phyloP scores from a whole-genome alignment of 306 rosid genomes.

The Cicer judaicum region DNA sequence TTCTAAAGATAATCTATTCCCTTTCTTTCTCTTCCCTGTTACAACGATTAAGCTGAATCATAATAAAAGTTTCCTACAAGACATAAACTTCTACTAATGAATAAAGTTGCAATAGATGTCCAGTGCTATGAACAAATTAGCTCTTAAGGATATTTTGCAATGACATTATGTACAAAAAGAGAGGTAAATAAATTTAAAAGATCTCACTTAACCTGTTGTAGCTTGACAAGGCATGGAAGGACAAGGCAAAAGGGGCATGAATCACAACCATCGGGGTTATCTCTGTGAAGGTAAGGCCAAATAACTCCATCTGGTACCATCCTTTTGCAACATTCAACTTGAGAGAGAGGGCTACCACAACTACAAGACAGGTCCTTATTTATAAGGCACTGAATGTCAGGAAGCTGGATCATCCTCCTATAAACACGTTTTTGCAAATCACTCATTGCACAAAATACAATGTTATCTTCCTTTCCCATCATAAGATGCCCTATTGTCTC shows the following conservation, averaged over 20 bases:
- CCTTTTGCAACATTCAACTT: constrained; percentile 93
- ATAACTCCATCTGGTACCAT: constrained; percentile 75
- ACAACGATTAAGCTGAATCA: constrained; percentile 32
- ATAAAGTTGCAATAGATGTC: constrained; percentile 18
- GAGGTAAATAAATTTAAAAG: constrained; percentile 30
- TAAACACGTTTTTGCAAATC: constrained; percentile 87
- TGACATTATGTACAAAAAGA: constrained; percentile 25
- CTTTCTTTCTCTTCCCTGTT: constrained; percentile 25
- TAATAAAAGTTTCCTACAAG: constrained; percentile 31
- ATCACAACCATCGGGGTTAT: constrained; percentile 89
- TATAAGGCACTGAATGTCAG: constrained; percentile 85
- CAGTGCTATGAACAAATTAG: constrained; percentile 20
- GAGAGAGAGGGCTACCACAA: constrained; percentile 93
- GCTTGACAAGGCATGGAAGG: constrained; percentile 96
- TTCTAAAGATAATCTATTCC: neutral
- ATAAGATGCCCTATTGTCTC: constrained; percentile 98
- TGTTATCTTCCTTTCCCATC: constrained; percentile 98
- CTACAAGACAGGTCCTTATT: constrained; percentile 86
- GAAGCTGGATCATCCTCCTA: constrained; percentile 86
- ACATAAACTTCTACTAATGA: constrained; percentile 25
- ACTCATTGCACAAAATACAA: constrained; percentile 90
- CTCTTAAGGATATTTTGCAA: constrained; percentile 30
- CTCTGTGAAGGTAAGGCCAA: constrained; percentile 91
- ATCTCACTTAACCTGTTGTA: constrained; percentile 78
- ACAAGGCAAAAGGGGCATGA: constrained; percentile 95